phyloP scores from a whole-genome alignment of 345 rosid species.

The Alliaria petiolata region DNA sequence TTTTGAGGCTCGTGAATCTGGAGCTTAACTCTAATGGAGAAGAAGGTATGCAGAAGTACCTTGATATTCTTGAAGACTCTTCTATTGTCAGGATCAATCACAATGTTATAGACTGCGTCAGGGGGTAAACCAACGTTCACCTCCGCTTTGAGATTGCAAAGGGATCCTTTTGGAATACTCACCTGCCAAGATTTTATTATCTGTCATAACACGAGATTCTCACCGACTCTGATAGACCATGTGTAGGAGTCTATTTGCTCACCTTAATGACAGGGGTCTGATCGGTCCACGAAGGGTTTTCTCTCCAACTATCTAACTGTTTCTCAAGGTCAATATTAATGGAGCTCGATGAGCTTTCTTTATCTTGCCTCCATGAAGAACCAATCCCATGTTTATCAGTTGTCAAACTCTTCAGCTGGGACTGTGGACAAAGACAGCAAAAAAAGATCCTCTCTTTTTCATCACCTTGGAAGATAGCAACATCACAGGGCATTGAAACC shows the following conservation, averaged over 20 bases:
- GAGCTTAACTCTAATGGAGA: background rate
- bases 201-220: conserved; percentile 15
- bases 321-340: conserved; percentile 52
- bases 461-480: background rate
- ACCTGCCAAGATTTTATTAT: conserved; percentile 60
- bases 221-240: background rate
- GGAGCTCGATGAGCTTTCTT: conserved; percentile 29
- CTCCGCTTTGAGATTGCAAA: conserved; percentile 67
- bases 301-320: conserved; percentile 76
- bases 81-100: conserved; percentile 82
- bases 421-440: conserved; percentile 36
- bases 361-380: conserved; percentile 39
- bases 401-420: conserved; percentile 47
- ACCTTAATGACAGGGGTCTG: conserved; percentile 64
- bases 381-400: conserved; percentile 34
- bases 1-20: background rate
- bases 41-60: conserved; percentile 37
- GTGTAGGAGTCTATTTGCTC: conserved; percentile 1
- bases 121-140: conserved; percentile 81
- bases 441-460: conserved; percentile 2
- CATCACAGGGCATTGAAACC: background rate
- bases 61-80: conserved; percentile 92
- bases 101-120: conserved; percentile 75
- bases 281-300: conserved; percentile 66
- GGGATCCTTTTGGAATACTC: conserved; percentile 80